Conservation (phyloP, 2,329 filamentous ascomycete species). For the Rhinocladiella similis region DNA sequence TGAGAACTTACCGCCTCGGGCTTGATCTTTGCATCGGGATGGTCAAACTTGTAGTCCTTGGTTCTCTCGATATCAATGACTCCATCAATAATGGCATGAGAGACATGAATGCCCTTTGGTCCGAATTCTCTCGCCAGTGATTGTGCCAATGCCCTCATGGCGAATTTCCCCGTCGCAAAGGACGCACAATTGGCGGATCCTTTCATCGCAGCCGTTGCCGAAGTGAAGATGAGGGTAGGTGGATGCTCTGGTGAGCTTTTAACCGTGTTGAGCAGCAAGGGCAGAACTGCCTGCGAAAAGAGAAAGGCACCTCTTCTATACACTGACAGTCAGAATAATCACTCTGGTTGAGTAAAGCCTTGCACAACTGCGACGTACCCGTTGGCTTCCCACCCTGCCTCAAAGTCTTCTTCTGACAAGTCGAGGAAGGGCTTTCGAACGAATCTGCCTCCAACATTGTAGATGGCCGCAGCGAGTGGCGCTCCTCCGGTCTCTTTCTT, state of each 20-base stretch:
- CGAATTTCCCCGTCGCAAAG: conserved; percentile 81
- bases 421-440: conserved; percentile 63
- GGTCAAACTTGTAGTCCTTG: conserved; percentile 58
- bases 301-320: conserved; percentile 64
- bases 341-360: not conserved
- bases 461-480: conserved; percentile 55
- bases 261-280: conserved; percentile 66
- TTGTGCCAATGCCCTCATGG: conserved; percentile 70
- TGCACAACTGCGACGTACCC: conserved; percentile 39
- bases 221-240: conserved; percentile 80
- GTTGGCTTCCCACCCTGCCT: conserved; percentile 50
- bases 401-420: conserved; percentile 59
- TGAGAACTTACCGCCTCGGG: conserved; percentile 65
- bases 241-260: conserved; percentile 58
- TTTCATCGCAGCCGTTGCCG: conserved; percentile 77
- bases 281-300: conserved; percentile 72
- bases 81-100: conserved; percentile 80
- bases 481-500: conserved; percentile 52
- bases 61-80: conserved; percentile 78
- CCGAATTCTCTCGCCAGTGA: conserved; percentile 81
- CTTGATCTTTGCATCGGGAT: conserved; percentile 67
- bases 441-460: conserved; percentile 61
- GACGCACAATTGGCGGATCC: conserved; percentile 67
- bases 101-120: conserved; percentile 78
- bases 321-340: not conserved